These are phyloP conservation scores for Phaeosphaeria sp. DNA, from an alignment of 2,329 filamentous ascomycete species.

Conservation along the genomic window DNA sequence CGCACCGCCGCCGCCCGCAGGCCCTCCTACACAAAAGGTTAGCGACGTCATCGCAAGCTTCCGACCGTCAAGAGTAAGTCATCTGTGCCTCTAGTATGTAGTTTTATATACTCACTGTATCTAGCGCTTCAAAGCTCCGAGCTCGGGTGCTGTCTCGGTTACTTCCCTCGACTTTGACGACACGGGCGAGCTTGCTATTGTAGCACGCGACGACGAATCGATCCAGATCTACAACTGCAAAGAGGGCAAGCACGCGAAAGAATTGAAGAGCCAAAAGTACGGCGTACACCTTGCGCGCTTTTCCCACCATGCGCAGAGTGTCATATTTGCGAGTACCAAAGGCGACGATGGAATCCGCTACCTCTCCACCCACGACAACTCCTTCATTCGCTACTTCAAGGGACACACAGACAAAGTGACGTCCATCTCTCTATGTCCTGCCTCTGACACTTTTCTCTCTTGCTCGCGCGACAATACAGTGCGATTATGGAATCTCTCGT, in stretches of 20 bases:
- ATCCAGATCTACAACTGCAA: conserved; percentile 95
- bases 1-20: conserved; percentile 41
- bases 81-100: not conserved
- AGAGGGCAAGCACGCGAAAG: conserved; percentile 88
- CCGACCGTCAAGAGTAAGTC: conserved; percentile 76
- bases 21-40: conserved; percentile 62
- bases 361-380: conserved; percentile 92
- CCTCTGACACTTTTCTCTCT: conserved; percentile 89
- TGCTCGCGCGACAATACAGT: conserved; percentile 91
- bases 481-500: conserved; percentile 85
- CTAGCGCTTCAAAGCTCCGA: conserved; percentile 55
- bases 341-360: conserved; percentile 89
- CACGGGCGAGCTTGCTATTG: conserved; percentile 88
- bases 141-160: conserved; percentile 64
- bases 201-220: conserved; percentile 90
- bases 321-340: conserved; percentile 95
- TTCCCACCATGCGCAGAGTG: conserved; percentile 87
- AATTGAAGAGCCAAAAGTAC: conserved; percentile 93
- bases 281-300: conserved; percentile 93
- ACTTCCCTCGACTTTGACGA: conserved; percentile 97
- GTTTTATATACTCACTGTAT: conserved; percentile 15
- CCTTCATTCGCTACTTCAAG: conserved; percentile 94
- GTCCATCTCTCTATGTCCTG: conserved; percentile 80
- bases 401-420: conserved; percentile 89
- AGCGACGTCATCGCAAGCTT: conserved; percentile 79